Percentiles rank a stretch among this genome's conserved stretches.
phyloP scores from a whole-genome alignment of 2,329 filamentous ascomycete genomes.

The Beauveria pseudobassiana region DNA sequence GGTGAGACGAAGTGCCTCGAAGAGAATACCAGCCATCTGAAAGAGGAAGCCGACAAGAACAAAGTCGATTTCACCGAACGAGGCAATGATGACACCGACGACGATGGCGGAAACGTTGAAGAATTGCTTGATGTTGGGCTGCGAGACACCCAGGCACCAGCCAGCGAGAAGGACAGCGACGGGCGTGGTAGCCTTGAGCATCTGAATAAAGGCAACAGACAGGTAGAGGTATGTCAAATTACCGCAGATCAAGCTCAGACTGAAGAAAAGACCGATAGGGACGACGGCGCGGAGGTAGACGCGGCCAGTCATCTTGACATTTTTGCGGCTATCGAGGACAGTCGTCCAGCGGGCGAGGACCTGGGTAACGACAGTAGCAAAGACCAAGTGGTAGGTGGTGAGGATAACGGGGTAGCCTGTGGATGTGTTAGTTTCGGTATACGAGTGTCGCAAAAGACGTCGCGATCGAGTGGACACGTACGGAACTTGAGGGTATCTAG shows the following conservation, averaged over 20 bases:
- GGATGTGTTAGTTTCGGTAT: constrained; percentile 56
- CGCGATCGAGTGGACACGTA: constrained; percentile 46
- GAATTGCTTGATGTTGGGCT: constrained; percentile 78
- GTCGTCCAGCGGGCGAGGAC: constrained; percentile 82
- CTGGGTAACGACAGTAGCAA: constrained; percentile 92
- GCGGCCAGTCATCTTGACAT: constrained; percentile 92
- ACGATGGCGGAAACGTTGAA: constrained; percentile 94
- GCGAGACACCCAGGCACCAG: constrained; percentile 78
- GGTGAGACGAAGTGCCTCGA: constrained; percentile 75
- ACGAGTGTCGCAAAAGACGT: constrained; percentile 58
- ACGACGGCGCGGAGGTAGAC: constrained; percentile 91
- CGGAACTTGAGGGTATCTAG: constrained; percentile 76
- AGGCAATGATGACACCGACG: constrained; percentile 87
- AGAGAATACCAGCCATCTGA: constrained; percentile 70
- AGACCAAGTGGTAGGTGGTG: constrained; percentile 91
- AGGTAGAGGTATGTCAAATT: constrained; percentile 95
- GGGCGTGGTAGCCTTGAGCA: constrained; percentile 97
- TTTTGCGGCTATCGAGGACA: constrained; percentile 87
- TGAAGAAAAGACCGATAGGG: constrained; percentile 93
- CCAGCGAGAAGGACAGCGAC: constrained; percentile 86
- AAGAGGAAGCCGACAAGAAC: constrained; percentile 71
- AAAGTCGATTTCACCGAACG: constrained; percentile 92
- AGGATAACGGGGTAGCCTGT: constrained; percentile 69
- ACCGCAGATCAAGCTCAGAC: constrained; percentile 88
- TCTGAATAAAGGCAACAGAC: constrained; percentile 95